Conservation (phyloP, 2,329 filamentous ascomycete genomes). For the Verticillium isaacii region DNA sequence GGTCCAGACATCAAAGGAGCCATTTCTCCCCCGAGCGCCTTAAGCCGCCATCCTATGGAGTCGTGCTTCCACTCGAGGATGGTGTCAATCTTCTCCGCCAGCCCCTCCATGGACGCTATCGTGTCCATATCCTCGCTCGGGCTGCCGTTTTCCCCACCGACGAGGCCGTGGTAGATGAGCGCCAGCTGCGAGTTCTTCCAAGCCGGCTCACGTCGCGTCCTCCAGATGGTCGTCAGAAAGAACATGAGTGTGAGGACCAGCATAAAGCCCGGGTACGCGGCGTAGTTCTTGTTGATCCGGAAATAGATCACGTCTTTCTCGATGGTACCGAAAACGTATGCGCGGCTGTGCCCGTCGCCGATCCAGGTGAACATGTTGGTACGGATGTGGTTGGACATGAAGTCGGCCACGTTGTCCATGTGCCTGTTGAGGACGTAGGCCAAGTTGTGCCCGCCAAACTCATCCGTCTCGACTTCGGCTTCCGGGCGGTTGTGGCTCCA, state of each 20-base stretch:
- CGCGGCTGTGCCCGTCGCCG: background rate
- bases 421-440: background rate
- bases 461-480: background rate
- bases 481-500: background rate
- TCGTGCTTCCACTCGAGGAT: background rate
- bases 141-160: background rate
- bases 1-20: background rate
- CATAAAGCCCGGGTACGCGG: background rate
- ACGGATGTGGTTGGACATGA: background rate
- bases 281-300: background rate
- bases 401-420: background rate
- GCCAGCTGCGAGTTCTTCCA: constrained; percentile 1
- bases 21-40: background rate
- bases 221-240: background rate
- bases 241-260: background rate
- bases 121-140: background rate
- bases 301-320: background rate
- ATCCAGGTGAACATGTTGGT: background rate
- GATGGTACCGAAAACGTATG: background rate
- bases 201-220: background rate
- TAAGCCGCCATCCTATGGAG: background rate
- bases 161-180: background rate
- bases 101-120: background rate
- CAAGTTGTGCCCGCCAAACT: background rate
- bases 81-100: background rate